A percentile compares a stretch with the other conserved stretches of the same genome.
These are phyloP conservation scores for Suillus cothurnatus DNA, from an alignment of 768 basidiomycete genomes.

Conservation along the genomic window DNA sequence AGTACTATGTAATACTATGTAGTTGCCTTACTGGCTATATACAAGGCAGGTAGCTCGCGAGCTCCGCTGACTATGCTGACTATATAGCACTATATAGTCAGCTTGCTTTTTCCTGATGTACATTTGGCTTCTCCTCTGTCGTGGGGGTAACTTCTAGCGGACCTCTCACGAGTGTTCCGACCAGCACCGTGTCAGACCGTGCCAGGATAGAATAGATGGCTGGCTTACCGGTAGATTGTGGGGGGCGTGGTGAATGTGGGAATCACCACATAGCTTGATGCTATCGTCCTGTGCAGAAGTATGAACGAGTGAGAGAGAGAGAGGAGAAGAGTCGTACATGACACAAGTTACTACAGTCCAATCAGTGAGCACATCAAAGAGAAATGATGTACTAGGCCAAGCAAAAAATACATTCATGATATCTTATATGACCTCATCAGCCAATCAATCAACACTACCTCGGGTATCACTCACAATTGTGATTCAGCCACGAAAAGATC, in stretches of 20 bases:
- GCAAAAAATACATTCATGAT: not conserved
- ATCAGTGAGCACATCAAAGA: not conserved
- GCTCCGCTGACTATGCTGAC: too few relatives aligned
- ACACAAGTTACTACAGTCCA: not conserved
- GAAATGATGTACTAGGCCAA: not conserved
- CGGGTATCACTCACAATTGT: not conserved
- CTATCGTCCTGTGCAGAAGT: not conserved
- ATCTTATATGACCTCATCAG: not conserved
- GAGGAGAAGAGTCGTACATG: not conserved
- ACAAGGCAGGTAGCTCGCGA: too few relatives aligned
- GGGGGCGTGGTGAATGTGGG: not conserved
- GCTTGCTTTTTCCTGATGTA: too few relatives aligned
- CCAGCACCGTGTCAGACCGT: not conserved
- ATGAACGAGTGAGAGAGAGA: accelerated
- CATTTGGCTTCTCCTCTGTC: not conserved
- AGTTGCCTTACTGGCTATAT: too few relatives aligned
- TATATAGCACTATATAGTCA: too few relatives aligned
- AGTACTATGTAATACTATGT: too few relatives aligned
- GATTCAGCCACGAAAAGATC: conserved; percentile 3
- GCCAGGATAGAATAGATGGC: not conserved
- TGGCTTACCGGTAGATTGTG: not conserved
- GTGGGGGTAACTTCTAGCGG: not conserved
- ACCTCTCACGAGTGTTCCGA: not conserved
- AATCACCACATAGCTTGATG: not conserved
- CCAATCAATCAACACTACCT: not conserved